Conservation (phyloP, 805 yeast genomes). For the Kuraishia piskuri region DNA sequence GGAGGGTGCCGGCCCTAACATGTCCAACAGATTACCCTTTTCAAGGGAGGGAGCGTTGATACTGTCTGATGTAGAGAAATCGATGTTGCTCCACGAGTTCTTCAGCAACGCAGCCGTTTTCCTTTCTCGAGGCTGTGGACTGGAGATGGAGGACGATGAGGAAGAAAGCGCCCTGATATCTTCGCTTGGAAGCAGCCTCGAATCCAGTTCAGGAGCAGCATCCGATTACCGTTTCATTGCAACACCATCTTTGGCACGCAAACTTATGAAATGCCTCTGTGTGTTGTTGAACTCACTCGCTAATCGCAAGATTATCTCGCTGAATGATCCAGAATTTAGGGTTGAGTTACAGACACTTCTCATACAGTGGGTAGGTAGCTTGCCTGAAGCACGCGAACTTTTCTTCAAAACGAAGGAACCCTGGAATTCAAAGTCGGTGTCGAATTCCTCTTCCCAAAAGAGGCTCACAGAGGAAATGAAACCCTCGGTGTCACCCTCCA, state of each 20-base stretch:
- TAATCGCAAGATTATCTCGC: conserved; percentile 31
- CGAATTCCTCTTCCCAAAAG: not conserved
- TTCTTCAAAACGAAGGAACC: conserved; percentile 20
- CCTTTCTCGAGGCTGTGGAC: conserved; percentile 25
- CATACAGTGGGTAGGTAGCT: conserved; percentile 54
- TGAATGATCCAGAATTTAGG: conserved; percentile 42
- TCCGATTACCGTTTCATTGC: conserved; percentile 20
- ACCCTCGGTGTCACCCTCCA: too few species aligned
- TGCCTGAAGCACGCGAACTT: conserved; percentile 55
- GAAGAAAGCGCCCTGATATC: conserved; percentile 8
- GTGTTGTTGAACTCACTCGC: conserved; percentile 51
- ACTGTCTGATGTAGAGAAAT: conserved; percentile 50
- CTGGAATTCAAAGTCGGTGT: not conserved
- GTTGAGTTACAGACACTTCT: conserved; percentile 53
- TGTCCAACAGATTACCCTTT: conserved; percentile 25
- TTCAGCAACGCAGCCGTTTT: conserved; percentile 44
- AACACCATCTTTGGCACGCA: conserved; percentile 22
- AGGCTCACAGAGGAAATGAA: not conserved
- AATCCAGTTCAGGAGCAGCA: not conserved
- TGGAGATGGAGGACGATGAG: conserved; percentile 13
- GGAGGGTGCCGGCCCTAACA: conserved; percentile 6
- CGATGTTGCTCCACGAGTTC: conserved; percentile 65
- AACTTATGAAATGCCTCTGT: conserved; percentile 46
- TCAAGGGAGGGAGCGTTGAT: conserved; percentile 49
- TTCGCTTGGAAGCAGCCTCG: conserved; percentile 10